Evolutionary conservation across 2,329 filamentous ascomycete species (phyloP).

Genomic region (Hypoxylon sp.): DNA sequence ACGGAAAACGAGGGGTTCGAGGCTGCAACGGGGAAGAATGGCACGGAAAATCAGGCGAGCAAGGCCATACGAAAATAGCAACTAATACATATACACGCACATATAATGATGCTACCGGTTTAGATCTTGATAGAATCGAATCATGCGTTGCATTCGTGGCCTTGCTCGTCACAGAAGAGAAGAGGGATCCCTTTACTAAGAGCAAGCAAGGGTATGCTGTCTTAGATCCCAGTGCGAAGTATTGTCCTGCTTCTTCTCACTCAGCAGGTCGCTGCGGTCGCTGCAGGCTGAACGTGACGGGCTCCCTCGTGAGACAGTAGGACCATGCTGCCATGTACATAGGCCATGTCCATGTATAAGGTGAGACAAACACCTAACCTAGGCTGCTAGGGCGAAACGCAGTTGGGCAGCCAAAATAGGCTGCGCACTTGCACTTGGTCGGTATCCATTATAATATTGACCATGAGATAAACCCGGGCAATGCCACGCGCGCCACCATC

Average conservation of each 20-base stretch:
- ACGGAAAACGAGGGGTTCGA: constrained; percentile 19
- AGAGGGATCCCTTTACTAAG: too few species aligned
- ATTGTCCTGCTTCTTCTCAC: constrained; percentile 25
- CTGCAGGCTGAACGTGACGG: constrained; percentile 41
- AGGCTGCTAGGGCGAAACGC: constrained; percentile 1
- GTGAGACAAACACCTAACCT: constrained; percentile 36
- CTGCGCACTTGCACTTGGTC: constrained; percentile 27
- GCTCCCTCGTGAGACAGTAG: constrained; percentile 40
- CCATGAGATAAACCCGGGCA: constrained; percentile 30
- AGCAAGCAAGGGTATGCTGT: constrained; percentile 10
- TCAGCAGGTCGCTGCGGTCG: constrained; percentile 36
- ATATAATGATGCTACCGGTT: neutral
- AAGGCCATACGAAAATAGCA: constrained; percentile 10
- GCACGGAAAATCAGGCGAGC: constrained; percentile 33
- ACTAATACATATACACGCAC: constrained; percentile 15
- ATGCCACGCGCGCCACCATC: constrained; percentile 36
- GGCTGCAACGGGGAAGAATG: constrained; percentile 33
- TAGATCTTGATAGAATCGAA: constrained; percentile 20
- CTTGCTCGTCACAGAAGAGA: constrained; percentile 27
- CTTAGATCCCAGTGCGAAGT: constrained; percentile 21
- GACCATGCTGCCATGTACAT: constrained; percentile 12
- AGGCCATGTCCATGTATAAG: constrained; percentile 20
- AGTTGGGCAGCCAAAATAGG: constrained; percentile 38
- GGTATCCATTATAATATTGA: constrained; percentile 15
- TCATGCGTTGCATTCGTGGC: constrained; percentile 33